Conservation (phyloP, 148 eudicot genomes). For the Euryodendron excelsum region DNA sequence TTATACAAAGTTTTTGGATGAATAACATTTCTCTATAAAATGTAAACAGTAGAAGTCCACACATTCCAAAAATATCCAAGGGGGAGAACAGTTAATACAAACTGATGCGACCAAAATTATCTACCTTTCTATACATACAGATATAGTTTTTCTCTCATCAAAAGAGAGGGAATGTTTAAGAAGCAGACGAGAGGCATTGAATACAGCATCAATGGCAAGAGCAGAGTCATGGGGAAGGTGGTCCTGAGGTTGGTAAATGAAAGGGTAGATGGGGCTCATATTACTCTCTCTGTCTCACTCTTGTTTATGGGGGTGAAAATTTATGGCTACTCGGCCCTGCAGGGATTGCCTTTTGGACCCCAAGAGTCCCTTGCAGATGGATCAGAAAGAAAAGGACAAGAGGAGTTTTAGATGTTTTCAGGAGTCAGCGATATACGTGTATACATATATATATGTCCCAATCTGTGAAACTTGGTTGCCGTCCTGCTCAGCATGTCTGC, state of each 20-base stretch:
- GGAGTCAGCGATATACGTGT: slow-evolving; percentile 18
- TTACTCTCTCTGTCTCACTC: neutral
- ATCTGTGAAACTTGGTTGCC: slow-evolving; percentile 32
- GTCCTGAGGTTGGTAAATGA: slow-evolving; percentile 25
- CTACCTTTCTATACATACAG: neutral
- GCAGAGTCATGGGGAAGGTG: slow-evolving; percentile 13
- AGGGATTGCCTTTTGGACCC: neutral
- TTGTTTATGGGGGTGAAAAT: neutral
- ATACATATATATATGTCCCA: neutral
- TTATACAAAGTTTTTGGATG: too few relatives aligned
- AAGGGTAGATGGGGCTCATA: slow-evolving; percentile 6
- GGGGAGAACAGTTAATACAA: neutral
- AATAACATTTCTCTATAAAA: too few relatives aligned
- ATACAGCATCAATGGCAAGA: slow-evolving; percentile 13
- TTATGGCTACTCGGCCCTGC: neutral
- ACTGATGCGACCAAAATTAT: neutral
- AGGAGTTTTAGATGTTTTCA: slow-evolving; percentile 1
- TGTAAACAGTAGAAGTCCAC: too few relatives aligned
- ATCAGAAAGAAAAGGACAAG: slow-evolving; percentile 23
- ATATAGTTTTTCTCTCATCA: too few relatives aligned
- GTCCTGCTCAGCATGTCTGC: neutral
- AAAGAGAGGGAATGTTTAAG: neutral
- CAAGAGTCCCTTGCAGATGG: slow-evolving; percentile 13
- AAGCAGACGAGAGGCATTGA: slow-evolving; percentile 9
- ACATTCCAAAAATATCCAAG: neutral